A percentile compares a stretch with the other conserved stretches of the same genome.
These are phyloP conservation scores for Hypomyces rosellus DNA, from an alignment of 2,329 filamentous ascomycete species.

Conservation along the genomic window DNA sequence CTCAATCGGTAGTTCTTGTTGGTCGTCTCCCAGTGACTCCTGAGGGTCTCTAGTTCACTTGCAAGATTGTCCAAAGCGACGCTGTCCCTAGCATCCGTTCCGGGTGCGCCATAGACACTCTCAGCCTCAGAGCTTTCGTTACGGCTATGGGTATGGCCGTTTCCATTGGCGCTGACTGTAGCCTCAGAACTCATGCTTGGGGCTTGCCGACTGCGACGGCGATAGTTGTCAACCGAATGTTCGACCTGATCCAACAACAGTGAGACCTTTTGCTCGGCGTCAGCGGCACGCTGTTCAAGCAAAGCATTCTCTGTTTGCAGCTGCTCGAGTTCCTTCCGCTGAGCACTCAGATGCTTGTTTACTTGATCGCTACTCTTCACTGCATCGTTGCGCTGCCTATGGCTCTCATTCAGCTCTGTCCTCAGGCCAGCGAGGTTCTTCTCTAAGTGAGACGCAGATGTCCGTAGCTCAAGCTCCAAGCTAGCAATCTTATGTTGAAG, in stretches of 20 bases:
- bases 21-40: conserved; percentile 90
- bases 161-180: conserved; percentile 28
- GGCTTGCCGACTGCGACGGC: conserved; percentile 62
- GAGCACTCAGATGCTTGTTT: conserved; percentile 50
- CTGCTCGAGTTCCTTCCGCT: conserved; percentile 67
- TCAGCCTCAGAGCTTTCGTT: conserved; percentile 54
- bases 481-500: conserved; percentile 63
- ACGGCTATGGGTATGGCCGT: conserved; percentile 37
- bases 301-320: conserved; percentile 75
- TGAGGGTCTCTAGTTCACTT: conserved; percentile 82
- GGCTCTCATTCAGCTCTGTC: conserved; percentile 59
- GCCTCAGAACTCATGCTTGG: conserved; percentile 46
- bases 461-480: conserved; percentile 62
- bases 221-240: conserved; percentile 87
- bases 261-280: conserved; percentile 90
- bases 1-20: conserved; percentile 93
- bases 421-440: conserved; percentile 61
- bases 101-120: conserved; percentile 55
- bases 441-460: conserved; percentile 63
- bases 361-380: conserved; percentile 48
- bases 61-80: conserved; percentile 83
- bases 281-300: conserved; percentile 76
- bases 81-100: conserved; percentile 47
- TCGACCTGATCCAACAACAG: conserved; percentile 92
- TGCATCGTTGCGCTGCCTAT: conserved; percentile 64